Evolutionary conservation across 2,329 filamentous ascomycete genomes (phyloP).

Genomic region (Chlorencoelia australis): DNA sequence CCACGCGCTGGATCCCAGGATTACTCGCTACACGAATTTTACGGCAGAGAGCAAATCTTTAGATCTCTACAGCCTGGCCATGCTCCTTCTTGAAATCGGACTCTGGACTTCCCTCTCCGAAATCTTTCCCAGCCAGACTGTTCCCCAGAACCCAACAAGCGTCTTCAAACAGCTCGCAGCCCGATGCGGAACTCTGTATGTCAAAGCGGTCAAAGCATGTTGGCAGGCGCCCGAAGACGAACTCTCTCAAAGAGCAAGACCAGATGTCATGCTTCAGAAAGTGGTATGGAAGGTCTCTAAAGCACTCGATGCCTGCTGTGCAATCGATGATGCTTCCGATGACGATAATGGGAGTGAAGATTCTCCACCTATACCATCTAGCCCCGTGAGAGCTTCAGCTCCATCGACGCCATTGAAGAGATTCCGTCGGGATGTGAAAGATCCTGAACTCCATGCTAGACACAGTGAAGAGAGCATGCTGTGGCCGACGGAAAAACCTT

Average conservation of each 20-base stretch:
- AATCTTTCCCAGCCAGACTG: constrained; percentile 20
- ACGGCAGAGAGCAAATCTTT: constrained; percentile 47
- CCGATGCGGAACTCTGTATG: constrained; percentile 63
- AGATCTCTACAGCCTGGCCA: constrained; percentile 64
- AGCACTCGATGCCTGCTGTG: constrained; percentile 48
- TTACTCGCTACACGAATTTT: constrained; percentile 38
- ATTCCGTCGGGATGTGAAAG: constrained; percentile 13
- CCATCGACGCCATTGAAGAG: constrained; percentile 15
- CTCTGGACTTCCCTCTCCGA: constrained; percentile 56
- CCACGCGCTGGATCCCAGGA: constrained; percentile 55
- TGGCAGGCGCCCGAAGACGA: constrained; percentile 60
- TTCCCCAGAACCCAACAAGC: constrained; percentile 19
- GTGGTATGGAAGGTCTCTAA: constrained; percentile 41
- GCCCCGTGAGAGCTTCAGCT: constrained; percentile 12
- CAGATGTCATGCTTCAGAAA: constrained; percentile 46
- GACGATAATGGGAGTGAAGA: constrained; percentile 41
- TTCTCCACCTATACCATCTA: constrained; percentile 25
- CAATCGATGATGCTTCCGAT: constrained; percentile 48
- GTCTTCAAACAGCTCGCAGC: constrained; percentile 28
- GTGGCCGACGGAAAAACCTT: no score
- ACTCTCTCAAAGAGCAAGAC: constrained; percentile 35
- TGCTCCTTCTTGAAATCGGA: constrained; percentile 65
- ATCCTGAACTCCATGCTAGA: constrained; percentile 5
- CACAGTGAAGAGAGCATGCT: no score
- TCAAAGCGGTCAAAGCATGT: constrained; percentile 63